These are phyloP conservation scores for Penicillium roqueforti DNA, from an alignment of 495 filamentous ascomycete genomes.

Conservation along the genomic window DNA sequence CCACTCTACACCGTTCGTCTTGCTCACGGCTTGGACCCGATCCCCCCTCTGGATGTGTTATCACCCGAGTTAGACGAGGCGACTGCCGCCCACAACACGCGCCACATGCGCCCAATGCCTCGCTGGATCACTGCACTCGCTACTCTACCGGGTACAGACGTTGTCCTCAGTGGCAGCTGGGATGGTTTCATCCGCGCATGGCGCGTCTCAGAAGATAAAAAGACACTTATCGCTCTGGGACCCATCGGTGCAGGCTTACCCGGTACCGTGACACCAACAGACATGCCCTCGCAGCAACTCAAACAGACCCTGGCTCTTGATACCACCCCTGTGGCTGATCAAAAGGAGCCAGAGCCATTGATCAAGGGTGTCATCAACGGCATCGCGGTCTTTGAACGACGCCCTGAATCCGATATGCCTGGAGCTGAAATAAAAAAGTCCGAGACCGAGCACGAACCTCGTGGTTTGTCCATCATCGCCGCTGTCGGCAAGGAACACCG, in stretches of 20 bases:
- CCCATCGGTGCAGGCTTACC: conserved; percentile 48
- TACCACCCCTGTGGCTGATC: conserved; percentile 12
- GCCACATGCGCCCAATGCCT: conserved; percentile 48
- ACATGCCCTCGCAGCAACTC: conserved; percentile 39
- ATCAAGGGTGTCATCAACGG: conserved; percentile 80
- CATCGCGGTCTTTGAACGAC: conserved; percentile 73
- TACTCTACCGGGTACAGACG: conserved; percentile 79
- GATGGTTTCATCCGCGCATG: conserved; percentile 86
- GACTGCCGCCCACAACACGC: conserved; percentile 52
- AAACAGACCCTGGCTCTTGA: conserved; percentile 33
- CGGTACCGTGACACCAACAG: conserved; percentile 19
- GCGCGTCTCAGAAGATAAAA: conserved; percentile 78
- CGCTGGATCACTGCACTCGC: conserved; percentile 87
- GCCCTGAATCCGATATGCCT: conserved; percentile 30
- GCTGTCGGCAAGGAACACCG: conserved; percentile 83
- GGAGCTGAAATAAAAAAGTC: conserved; percentile 45
- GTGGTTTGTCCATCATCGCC: conserved; percentile 74
- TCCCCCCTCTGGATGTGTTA: conserved; percentile 59
- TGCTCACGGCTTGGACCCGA: conserved; percentile 76
- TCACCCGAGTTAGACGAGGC: conserved; percentile 64
- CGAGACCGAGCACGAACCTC: conserved; percentile 41
- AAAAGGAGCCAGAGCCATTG: conserved; percentile 26
- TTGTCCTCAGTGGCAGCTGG: conserved; percentile 88
- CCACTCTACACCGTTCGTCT: conserved; percentile 72
- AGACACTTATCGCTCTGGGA: conserved; percentile 67